Evolutionary conservation across 805 yeast genomes (phyloP), one percentile per base, ranked within the genome.

Genomic region (Kazachstania taianensis): DNA sequence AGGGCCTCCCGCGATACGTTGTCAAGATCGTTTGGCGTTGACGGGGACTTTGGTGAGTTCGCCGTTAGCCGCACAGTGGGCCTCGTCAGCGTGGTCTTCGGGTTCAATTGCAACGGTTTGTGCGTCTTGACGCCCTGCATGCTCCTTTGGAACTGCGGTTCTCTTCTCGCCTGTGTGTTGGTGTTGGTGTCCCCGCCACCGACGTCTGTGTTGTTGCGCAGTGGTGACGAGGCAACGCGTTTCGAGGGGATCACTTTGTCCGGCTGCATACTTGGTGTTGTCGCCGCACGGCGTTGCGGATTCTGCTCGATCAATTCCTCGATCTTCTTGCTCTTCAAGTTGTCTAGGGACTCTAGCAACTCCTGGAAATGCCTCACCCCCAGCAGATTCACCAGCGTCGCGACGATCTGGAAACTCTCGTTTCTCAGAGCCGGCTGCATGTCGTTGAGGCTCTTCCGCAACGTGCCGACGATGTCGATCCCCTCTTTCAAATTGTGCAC

Each of bases 361-460:
- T 69, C 64, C 34, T 63, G 72, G 44, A 85, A 59, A 35, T 73
- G 78, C 35, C 86, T 64, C 49, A 74, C 80, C 0, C 95, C 96
- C 10, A 78, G 68, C n/a, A 85, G 70, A 55, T 81, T 84, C 79
- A 83, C 78, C 33, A 86, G 57, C 0, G 82, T 75, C 5, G 96
- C 97, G 25, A 86, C 69, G 45, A 78, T 67, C 49, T 79, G 82
- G 30, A 85, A 79, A 0, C 89, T 80, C 4, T 78, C 75, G 34
- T 77, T 72, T 52, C 98, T 73, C 2, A 83, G 79, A 1, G 89
- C 82, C 32, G 85, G 94, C 52, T 80, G 82, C 0, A 94, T 77
- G 46, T 92, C 98, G 28, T 73, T 66, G 28, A 85, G 69, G n/a
- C 83, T 63, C 12, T 24, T 24, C 5, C 7, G 6, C n/a, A 35